Evolutionary conservation across 768 basidiomycete genomes (phyloP).

Genomic region (Boletus subcaerulescens): DNA sequence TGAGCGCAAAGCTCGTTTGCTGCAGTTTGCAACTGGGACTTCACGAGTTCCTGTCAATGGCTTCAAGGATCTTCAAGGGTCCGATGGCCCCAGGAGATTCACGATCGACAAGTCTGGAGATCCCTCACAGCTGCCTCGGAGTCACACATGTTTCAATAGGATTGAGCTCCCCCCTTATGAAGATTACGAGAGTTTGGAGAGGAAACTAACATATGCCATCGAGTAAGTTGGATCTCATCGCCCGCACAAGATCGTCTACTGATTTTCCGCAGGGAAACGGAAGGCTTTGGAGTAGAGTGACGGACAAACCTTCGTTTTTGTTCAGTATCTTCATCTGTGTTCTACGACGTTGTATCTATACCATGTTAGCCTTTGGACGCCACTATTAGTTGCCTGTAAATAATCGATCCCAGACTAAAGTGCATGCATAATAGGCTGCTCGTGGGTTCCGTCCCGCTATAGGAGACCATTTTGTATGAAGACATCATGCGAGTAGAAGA

Average conservation of each 20-base stretch:
- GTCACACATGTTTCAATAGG: slow-evolving; percentile 93
- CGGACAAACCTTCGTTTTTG: slow-evolving; percentile 4
- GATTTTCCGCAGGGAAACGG: slow-evolving; percentile 56
- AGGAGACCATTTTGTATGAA: neutral
- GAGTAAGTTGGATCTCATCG: slow-evolving; percentile 49
- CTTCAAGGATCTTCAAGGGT: slow-evolving; percentile 92
- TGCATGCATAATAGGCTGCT: too few relatives aligned
- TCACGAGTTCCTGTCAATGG: slow-evolving; percentile 89
- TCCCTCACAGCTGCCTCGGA: slow-evolving; percentile 80
- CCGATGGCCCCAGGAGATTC: slow-evolving; percentile 88
- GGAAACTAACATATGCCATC: slow-evolving; percentile 80
- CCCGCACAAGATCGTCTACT: neutral
- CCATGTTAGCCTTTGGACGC: neutral
- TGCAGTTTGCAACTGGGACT: slow-evolving; percentile 88
- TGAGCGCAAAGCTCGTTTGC: slow-evolving; percentile 79
- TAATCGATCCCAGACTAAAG: too few relatives aligned
- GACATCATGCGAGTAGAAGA: slow-evolving; percentile 59
- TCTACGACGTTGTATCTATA: slow-evolving; percentile 15
- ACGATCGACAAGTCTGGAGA: slow-evolving; percentile 96
- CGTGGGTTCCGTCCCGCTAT: neutral
- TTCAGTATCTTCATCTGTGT: slow-evolving; percentile 2
- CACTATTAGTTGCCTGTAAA: too few relatives aligned
- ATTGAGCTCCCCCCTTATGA: slow-evolving; percentile 88
- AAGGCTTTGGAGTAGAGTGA: slow-evolving; percentile 70
- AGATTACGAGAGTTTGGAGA: slow-evolving; percentile 82